Evolutionary conservation across 208 protist species (phyloP), one percentile per base, ranked within the genome.

Genomic region (Acanthamoeba quina): DNA sequence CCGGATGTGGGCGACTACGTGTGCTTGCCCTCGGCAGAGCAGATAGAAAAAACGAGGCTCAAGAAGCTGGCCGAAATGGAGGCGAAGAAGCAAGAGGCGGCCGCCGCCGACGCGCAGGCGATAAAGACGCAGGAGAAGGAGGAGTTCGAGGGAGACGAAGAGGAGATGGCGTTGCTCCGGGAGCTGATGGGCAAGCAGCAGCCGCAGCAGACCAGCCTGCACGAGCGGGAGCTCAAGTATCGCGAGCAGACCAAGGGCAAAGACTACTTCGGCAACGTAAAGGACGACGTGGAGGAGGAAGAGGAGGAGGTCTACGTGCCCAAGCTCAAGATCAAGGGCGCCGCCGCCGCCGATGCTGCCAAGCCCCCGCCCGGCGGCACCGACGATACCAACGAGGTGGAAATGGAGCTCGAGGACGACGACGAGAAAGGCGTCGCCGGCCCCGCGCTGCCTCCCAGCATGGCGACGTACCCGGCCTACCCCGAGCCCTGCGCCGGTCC

Each of bases 241-340:
- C 47, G 47, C 47, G 52, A 88, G 24, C 80, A 88, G 47, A 56
- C 6, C 26, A 58, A 37, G 26, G 49, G 34, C 15, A 64, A 88
- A 31, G 80, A 13, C 52, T 88, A 88, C 49, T 88, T 88, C 21
- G 80, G 80, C 47, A 88, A 64, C n/a, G 54, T 58, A 29, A 58
- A 44, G 47, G 52, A 88, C 54, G 80, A 88, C 19, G 52, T 13
- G 26, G 80, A 88, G 49, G 80, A 88, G 49, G 80, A 88, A 62
- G 80, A 88, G n/a, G 80, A 88, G 31, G 80, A 88, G n/a, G n/a
- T 15, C 52, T 58, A 88, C 47, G 80, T 66, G 49, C 52, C 47
- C 52, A 88, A 88, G 80, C 7, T 58, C 52, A 88, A 64, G 54
- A 88, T 88, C 47, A 88, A 88, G 80, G 37, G 19, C 19, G 41